These are phyloP conservation scores for Trichophaea hybrida DNA, from an alignment of 2,329 filamentous ascomycete species.

Conservation along the genomic window DNA sequence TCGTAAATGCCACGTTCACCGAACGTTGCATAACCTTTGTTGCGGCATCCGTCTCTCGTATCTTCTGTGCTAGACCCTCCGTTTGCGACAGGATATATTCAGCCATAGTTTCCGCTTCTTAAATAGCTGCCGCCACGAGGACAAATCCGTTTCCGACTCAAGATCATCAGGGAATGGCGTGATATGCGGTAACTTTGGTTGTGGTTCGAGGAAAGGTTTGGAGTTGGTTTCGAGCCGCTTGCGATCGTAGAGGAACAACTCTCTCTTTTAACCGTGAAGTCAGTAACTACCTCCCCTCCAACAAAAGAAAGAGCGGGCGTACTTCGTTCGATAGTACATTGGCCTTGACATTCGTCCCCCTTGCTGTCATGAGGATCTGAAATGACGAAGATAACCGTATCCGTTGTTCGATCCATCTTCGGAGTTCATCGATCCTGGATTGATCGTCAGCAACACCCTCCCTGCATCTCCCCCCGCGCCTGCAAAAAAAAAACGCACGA, in stretches of 20 bases:
- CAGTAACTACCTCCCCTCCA: background rate
- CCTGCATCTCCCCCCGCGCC: background rate
- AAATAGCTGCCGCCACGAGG: constrained; percentile 81
- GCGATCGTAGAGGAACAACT: constrained; percentile 87
- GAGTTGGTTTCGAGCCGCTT: constrained; percentile 50
- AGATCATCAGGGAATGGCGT: constrained; percentile 62
- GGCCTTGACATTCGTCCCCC: constrained; percentile 70
- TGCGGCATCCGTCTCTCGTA: constrained; percentile 53
- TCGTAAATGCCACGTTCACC: constrained; percentile 71
- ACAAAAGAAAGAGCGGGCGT: constrained; percentile 26
- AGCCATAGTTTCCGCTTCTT: constrained; percentile 65
- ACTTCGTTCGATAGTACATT: constrained; percentile 72
- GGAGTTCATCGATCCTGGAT: constrained; percentile 65
- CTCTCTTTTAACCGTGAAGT: constrained; percentile 41
- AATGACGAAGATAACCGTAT: constrained; percentile 59
- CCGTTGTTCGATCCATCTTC: constrained; percentile 61
- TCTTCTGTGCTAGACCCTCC: constrained; percentile 44
- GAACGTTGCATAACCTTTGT: constrained; percentile 65
- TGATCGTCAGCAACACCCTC: background rate
- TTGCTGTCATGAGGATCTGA: constrained; percentile 74
- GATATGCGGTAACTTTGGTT: constrained; percentile 47
- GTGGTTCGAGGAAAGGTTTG: constrained; percentile 38
- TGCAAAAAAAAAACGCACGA: constrained; percentile 16
- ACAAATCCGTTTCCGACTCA: constrained; percentile 60
- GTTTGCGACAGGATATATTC: constrained; percentile 55